A percentile compares a stretch with the other conserved stretches of the same genome.
Conservation (phyloP, 2,329 filamentous ascomycete species). For the Talaromyces sp. region DNA sequence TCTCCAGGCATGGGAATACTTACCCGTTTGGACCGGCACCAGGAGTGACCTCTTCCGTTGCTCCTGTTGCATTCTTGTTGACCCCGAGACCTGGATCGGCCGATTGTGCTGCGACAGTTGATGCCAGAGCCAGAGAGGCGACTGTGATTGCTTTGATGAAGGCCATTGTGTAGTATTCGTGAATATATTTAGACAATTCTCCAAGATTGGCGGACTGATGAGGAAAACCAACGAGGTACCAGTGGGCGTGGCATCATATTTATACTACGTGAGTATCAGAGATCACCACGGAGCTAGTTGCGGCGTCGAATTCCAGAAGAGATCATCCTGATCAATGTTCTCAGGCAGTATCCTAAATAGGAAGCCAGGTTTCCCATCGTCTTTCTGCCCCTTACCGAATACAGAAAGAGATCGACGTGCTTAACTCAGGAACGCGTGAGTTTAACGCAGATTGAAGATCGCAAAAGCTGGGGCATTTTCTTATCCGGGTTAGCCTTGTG, state of each 20-base stretch:
- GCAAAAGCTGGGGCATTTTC: background rate
- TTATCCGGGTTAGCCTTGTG: background rate
- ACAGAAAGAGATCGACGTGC: background rate
- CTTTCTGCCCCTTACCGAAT: background rate
- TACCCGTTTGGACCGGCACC: conserved; percentile 6
- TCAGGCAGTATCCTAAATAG: background rate
- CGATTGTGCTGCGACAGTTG: conserved; percentile 4
- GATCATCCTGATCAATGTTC: background rate
- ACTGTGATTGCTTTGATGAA: background rate
- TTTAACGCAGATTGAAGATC: background rate
- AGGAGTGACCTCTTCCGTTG: conserved; percentile 6
- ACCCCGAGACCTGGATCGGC: conserved; percentile 7
- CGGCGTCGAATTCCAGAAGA: background rate
- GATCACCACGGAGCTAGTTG: background rate
- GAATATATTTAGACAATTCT: background rate
- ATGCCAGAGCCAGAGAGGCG: conserved; percentile 2
- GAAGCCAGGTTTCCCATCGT: background rate
- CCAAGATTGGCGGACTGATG: background rate
- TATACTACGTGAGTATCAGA: background rate
- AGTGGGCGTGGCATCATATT: background rate
- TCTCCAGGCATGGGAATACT: background rate
- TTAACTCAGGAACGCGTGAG: background rate
- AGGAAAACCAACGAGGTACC: background rate
- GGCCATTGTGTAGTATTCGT: background rate
- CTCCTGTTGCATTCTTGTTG: conserved; percentile 4